Evolutionary conservation across 2,329 filamentous ascomycete species (phyloP).

Genomic region (Fonsecaea nubica): DNA sequence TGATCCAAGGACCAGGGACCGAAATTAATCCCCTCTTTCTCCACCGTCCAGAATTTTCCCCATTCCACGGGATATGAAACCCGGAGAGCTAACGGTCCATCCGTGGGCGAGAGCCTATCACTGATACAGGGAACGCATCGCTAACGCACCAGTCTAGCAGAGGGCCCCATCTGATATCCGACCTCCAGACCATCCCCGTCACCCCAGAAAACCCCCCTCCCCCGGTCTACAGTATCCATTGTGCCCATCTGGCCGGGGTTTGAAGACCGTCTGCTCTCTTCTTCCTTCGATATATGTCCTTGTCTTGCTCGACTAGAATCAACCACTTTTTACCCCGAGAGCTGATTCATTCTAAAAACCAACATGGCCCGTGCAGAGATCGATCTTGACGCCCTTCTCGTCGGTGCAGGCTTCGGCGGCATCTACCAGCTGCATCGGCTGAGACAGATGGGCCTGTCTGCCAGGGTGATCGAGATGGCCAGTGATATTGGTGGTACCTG

Average conservation of each 20-base stretch:
- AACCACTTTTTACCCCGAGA: neutral
- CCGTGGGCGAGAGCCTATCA: neutral
- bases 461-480: conserved; percentile 60
- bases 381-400: conserved; percentile 41
- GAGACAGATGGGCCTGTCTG: conserved; percentile 57
- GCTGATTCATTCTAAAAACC: neutral
- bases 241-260: neutral
- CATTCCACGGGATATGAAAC: conserved; percentile 18
- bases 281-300: neutral
- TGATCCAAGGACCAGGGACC: neutral
- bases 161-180: neutral
- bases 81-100: conserved; percentile 2
- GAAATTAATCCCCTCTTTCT: neutral
- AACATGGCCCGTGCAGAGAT: conserved; percentile 8
- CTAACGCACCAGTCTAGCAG: neutral
- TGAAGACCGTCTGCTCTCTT: neutral
- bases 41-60: neutral
- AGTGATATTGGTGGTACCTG: conserved; percentile 50
- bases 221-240: neutral
- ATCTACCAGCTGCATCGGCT: conserved; percentile 61
- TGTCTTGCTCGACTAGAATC: neutral
- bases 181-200: neutral
- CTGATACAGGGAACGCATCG: conserved; percentile 15
- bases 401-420: conserved; percentile 49
- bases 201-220: neutral